A percentile compares a stretch with the other conserved stretches of the same genome.
These are phyloP conservation scores for Plantago major DNA, from an alignment of 257 asterid species.

Conservation along the genomic window DNA sequence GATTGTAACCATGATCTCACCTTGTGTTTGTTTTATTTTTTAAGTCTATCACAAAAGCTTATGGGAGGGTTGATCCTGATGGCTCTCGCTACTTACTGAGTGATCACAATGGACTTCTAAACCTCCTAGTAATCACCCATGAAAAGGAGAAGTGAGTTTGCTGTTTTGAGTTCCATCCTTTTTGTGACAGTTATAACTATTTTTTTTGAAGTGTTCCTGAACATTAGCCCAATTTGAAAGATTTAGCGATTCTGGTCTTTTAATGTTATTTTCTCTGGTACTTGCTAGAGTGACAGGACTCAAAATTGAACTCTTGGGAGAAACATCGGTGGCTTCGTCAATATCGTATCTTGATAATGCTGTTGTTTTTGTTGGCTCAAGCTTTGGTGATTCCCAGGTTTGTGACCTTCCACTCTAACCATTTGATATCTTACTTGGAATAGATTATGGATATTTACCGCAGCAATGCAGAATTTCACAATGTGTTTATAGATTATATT, in stretches of 20 bases:
- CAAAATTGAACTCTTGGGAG: conserved; percentile 83
- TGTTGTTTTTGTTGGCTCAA: conserved; percentile 80
- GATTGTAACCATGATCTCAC: conserved; percentile 20
- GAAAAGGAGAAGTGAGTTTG: conserved; percentile 78
- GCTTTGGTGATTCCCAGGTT: conserved; percentile 96
- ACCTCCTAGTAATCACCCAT: conserved; percentile 80
- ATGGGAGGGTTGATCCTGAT: conserved; percentile 90
- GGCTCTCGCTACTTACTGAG: conserved; percentile 90
- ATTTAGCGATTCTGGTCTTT: conserved; percentile 12
- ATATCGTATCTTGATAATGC: conserved; percentile 90
- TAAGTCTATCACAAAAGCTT: conserved; percentile 75
- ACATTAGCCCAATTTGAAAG: conserved; percentile 9
- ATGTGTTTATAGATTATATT: too few relatives aligned
- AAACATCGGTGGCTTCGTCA: conserved; percentile 84
- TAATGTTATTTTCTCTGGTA: conserved; percentile 11
- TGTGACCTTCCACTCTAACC: conserved; percentile 1
- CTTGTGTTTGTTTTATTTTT: conserved; percentile 26
- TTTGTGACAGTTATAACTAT: not conserved
- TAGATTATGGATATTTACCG: not conserved
- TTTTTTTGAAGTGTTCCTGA: not conserved
- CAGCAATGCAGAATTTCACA: not conserved
- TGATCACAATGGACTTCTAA: conserved; percentile 82
- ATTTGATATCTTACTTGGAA: not conserved
- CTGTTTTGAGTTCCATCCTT: conserved; percentile 15
- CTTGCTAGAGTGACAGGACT: conserved; percentile 75